Percentiles rank a stretch among this genome's conserved stretches.
These are phyloP conservation scores for Candida golubevii DNA, from an alignment of 805 yeast genomes.

Conservation along the genomic window DNA sequence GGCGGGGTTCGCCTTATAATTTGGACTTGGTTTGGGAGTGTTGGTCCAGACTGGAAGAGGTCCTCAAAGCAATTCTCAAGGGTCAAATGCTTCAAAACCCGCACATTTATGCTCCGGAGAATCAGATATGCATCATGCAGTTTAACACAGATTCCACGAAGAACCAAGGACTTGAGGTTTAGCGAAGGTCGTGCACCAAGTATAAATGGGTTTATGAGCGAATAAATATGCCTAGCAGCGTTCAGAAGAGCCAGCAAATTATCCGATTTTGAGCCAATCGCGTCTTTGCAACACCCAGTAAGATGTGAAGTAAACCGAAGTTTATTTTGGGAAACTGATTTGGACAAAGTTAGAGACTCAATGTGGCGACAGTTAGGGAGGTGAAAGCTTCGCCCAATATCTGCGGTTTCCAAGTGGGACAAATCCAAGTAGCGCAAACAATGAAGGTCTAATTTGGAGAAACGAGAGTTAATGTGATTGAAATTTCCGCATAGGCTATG, in stretches of 20 bases:
- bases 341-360: conserved; percentile 8
- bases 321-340: not conserved
- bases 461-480: not conserved
- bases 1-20: conserved; percentile 13
- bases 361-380: conserved; percentile 5
- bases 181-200: not conserved
- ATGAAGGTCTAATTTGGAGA: not conserved
- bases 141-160: conserved; percentile 8
- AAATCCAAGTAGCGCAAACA: conserved; percentile 10
- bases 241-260: not conserved
- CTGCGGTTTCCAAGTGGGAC: conserved; percentile 7
- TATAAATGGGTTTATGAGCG: conserved; percentile 3
- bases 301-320: conserved; percentile 6
- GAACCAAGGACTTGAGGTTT: conserved; percentile 6
- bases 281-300: conserved; percentile 7
- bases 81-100: conserved; percentile 7
- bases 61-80: conserved; percentile 13
- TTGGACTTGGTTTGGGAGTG: conserved; percentile 1
- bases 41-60: conserved; percentile 1
- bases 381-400: conserved; percentile 1
- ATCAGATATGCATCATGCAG: conserved; percentile 13
- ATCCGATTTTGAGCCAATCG: conserved; percentile 4
- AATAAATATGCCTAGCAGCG: not conserved
- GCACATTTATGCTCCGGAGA: conserved; percentile 1
- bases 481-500: conserved; percentile 13